phyloP scores from a whole-genome alignment of 1,139 yeast species.

The Yamadazyma conglobata region DNA sequence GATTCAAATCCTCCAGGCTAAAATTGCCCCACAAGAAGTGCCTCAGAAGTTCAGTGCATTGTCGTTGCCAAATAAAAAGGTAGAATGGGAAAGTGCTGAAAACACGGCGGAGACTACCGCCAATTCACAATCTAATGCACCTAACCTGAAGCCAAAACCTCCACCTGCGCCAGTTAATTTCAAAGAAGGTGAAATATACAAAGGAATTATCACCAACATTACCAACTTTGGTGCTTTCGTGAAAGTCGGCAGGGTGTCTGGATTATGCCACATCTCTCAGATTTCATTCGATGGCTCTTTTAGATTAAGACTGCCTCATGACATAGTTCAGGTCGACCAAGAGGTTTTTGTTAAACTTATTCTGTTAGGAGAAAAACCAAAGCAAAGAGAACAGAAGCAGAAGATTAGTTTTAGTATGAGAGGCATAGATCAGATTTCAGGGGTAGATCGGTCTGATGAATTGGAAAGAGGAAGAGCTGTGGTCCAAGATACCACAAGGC shows the following conservation, averaged over 20 bases:
- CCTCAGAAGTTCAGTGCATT: slow-evolving; percentile 14
- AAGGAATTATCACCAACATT: slow-evolving; percentile 58
- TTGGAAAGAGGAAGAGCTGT: slow-evolving; percentile 21
- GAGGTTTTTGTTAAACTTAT: slow-evolving; percentile 62
- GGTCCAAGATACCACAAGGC: slow-evolving; percentile 2
- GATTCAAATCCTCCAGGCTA: slow-evolving; percentile 20
- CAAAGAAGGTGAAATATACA: slow-evolving; percentile 43
- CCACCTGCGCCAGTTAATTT: too few species aligned
- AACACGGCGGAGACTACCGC: slow-evolving; percentile 2
- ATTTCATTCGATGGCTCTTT: slow-evolving; percentile 42
- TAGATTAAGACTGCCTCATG: slow-evolving; percentile 57
- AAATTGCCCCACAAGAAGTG: slow-evolving; percentile 10
- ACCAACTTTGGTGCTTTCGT: slow-evolving; percentile 81
- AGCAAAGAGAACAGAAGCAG: slow-evolving; percentile 13
- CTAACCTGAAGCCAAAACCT: too few species aligned
- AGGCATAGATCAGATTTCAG: slow-evolving; percentile 70
- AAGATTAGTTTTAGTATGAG: slow-evolving; percentile 67
- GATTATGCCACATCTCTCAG: slow-evolving; percentile 77
- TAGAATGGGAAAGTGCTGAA: slow-evolving; percentile 9
- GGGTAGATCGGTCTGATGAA: slow-evolving; percentile 39
- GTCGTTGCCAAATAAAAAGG: slow-evolving; percentile 16
- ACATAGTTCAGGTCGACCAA: slow-evolving; percentile 55
- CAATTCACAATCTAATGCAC: background rate
- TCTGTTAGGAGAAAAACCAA: slow-evolving; percentile 38
- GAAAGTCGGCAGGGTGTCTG: slow-evolving; percentile 32